Evolutionary conservation across 2,329 filamentous ascomycete species (phyloP).

Genomic region (Xylaria hypoxylon): DNA sequence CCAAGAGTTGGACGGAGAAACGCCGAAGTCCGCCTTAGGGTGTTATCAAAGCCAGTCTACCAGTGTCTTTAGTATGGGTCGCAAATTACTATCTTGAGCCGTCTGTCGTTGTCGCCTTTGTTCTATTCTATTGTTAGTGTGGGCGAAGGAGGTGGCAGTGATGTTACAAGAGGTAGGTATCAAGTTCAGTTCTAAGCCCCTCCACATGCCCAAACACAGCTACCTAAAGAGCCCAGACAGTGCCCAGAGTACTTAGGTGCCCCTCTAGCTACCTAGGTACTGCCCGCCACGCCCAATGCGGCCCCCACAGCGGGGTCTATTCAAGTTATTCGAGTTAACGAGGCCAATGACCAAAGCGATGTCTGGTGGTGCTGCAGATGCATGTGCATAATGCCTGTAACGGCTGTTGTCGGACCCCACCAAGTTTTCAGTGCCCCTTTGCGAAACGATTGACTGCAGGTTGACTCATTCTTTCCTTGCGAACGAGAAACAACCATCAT

Average conservation of each 20-base stretch:
- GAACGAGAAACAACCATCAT: conserved; percentile 33
- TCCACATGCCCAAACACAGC: conserved; percentile 7
- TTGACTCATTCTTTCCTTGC: conserved; percentile 13
- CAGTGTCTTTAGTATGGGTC: neutral
- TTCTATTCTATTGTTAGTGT: conserved; percentile 8
- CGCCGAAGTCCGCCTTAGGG: neutral
- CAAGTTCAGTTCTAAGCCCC: conserved; percentile 7
- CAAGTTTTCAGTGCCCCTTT: conserved; percentile 11
- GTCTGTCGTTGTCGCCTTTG: neutral
- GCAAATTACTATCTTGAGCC: neutral
- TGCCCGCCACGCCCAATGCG: conserved; percentile 1
- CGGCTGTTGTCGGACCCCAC: conserved; percentile 23
- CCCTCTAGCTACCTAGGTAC: neutral
- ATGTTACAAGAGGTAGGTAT: too few relatives aligned
- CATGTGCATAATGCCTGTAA: neutral
- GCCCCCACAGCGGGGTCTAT: conserved; percentile 36
- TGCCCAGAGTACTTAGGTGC: neutral
- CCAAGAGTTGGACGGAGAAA: neutral
- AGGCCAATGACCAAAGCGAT: conserved; percentile 43
- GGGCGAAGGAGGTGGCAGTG: conserved; percentile 23
- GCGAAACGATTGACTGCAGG: conserved; percentile 14
- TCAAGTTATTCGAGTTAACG: conserved; percentile 22
- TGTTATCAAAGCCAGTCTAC: neutral
- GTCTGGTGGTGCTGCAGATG: conserved; percentile 33
- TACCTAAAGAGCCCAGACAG: too few relatives aligned